A percentile compares a stretch with the other conserved stretches of the same genome.
phyloP scores from a whole-genome alignment of 2,329 filamentous ascomycete genomes.

The Aspergillus eucalypticola region DNA sequence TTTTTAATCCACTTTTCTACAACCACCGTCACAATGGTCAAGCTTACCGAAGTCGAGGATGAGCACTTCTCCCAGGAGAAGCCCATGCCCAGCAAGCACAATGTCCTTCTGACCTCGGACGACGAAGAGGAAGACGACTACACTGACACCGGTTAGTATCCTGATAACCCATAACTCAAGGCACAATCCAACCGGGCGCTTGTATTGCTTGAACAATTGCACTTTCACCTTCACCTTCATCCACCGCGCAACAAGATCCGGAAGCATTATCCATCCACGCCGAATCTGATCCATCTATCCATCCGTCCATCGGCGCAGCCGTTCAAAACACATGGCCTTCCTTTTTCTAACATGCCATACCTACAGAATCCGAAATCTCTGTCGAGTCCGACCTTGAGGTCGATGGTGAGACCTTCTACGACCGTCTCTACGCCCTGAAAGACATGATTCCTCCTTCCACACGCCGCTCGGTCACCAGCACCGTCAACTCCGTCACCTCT shows the following conservation, averaged over 20 bases:
- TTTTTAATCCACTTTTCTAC: slow-evolving; percentile 9
- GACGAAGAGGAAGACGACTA: slow-evolving; percentile 82
- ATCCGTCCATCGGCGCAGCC: neutral
- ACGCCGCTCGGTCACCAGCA: slow-evolving; percentile 67
- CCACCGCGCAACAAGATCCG: slow-evolving; percentile 56
- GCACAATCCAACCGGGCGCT: neutral
- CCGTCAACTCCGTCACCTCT: slow-evolving; percentile 48
- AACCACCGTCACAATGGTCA: slow-evolving; percentile 69
- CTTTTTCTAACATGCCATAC: neutral
- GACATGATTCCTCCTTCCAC: slow-evolving; percentile 75
- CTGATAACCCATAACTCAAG: neutral
- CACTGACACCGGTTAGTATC: slow-evolving; percentile 78
- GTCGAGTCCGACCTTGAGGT: slow-evolving; percentile 67
- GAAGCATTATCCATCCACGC: slow-evolving; percentile 5
- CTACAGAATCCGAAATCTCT: slow-evolving; percentile 77
- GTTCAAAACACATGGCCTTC: neutral
- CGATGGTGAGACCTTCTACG: slow-evolving; percentile 63
- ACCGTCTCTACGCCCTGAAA: slow-evolving; percentile 70
- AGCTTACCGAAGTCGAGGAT: slow-evolving; percentile 94
- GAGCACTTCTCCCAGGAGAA: slow-evolving; percentile 83
- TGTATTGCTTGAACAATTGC: neutral
- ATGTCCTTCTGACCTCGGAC: slow-evolving; percentile 51
- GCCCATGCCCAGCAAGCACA: slow-evolving; percentile 61
- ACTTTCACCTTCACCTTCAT: neutral
- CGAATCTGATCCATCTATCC: slow-evolving; percentile 2